These are phyloP conservation scores for Euphorbia lathyris DNA, from an alignment of 345 rosid genomes.

Conservation along the genomic window DNA sequence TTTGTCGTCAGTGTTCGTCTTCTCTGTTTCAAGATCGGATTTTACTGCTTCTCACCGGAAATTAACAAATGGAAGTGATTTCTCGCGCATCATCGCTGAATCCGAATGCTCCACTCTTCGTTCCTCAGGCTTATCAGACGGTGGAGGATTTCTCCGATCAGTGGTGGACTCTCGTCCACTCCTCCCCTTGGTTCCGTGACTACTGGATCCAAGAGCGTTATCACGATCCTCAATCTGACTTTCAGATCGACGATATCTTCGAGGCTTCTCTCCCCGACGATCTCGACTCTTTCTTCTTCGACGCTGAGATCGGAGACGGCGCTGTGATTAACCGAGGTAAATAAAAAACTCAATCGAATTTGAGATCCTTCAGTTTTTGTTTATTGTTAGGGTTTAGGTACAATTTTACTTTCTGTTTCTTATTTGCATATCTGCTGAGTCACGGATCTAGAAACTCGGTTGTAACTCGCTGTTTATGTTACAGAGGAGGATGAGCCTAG, in stretches of 20 bases:
- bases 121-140: conserved; percentile 51
- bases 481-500: conserved; percentile 14
- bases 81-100: conserved; percentile 41
- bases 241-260: conserved; percentile 18
- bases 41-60: background rate
- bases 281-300: conserved; percentile 30
- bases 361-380: background rate
- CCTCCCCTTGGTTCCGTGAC: conserved; percentile 62
- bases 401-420: no score
- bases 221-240: conserved; percentile 40
- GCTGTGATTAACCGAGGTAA: background rate
- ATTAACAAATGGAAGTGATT: conserved; percentile 35
- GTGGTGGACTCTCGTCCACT: conserved; percentile 66
- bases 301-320: background rate
- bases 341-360: background rate
- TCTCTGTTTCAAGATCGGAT: background rate
- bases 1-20: background rate
- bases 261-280: conserved; percentile 24
- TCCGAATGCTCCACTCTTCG: conserved; percentile 60
- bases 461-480: conserved; percentile 6
- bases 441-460: background rate
- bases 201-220: conserved; percentile 67
- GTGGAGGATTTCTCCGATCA: conserved; percentile 74
- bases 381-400: no score
- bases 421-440: background rate